Evolutionary conservation across 2,329 filamentous ascomycete species (phyloP).

Genomic region (Cladophialophora bantiana): DNA sequence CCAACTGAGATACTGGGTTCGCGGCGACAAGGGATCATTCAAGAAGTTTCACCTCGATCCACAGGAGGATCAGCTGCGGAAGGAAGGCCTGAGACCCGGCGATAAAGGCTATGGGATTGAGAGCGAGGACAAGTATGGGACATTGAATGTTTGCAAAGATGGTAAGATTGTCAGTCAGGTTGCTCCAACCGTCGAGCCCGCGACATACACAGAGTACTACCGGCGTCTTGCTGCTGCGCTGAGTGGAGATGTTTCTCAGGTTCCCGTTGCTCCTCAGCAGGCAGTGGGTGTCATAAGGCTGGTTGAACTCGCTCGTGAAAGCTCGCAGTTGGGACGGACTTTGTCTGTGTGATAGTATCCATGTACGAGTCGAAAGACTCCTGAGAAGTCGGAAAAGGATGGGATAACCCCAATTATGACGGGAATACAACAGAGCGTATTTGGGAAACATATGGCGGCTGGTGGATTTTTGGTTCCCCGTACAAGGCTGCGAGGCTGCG

Average conservation of each 20-base stretch:
- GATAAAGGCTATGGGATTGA: conserved; percentile 72
- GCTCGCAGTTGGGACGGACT: conserved; percentile 60
- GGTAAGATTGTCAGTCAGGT: conserved; percentile 58
- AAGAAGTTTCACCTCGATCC: conserved; percentile 75
- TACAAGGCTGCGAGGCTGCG: not conserved
- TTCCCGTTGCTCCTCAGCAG: conserved; percentile 63
- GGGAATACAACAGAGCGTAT: not conserved
- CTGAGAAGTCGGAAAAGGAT: not conserved
- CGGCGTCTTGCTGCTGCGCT: conserved; percentile 60
- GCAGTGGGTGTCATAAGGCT: conserved; percentile 62
- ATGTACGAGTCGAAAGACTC: too few species aligned
- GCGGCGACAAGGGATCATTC: conserved; percentile 76
- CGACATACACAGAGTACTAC: conserved; percentile 75
- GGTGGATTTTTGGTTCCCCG: not conserved
- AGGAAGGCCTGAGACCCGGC: conserved; percentile 66
- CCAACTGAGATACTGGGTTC: conserved; percentile 78
- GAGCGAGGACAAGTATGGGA: conserved; percentile 63
- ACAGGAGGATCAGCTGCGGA: conserved; percentile 74
- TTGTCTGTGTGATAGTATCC: conserved; percentile 40
- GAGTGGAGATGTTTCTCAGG: conserved; percentile 56
- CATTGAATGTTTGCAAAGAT: conserved; percentile 62
- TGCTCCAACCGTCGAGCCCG: conserved; percentile 66
- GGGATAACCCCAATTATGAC: not conserved
- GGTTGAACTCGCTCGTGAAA: conserved; percentile 63
- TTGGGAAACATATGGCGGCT: not conserved